Evolutionary conservation across 441 rosid species (phyloP).

Genomic region (Raphanus hybrid): DNA sequence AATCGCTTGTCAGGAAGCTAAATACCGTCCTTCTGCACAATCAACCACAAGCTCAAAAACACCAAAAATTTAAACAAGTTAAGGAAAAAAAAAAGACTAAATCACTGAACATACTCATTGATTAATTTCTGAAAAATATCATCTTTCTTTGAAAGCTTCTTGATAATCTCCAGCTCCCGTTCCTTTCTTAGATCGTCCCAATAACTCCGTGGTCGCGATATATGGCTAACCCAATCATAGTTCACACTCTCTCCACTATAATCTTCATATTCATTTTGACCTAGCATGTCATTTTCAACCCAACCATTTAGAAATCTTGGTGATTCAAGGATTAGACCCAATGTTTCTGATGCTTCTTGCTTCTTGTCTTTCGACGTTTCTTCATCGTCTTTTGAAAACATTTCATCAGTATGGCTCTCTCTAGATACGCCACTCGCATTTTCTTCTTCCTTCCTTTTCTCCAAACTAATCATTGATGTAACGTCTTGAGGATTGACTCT

Average conservation of each 20-base stretch:
- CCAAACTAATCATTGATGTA: not conserved
- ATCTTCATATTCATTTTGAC: slow-evolving; percentile 36
- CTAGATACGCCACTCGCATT: not conserved
- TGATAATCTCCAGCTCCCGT: slow-evolving; percentile 64
- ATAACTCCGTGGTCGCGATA: slow-evolving; percentile 72
- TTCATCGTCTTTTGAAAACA: not conserved
- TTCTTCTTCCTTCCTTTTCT: slow-evolving; percentile 14
- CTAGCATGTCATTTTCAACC: slow-evolving; percentile 50
- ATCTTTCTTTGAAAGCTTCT: slow-evolving; percentile 48
- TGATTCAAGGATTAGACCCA: not conserved
- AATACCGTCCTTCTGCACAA: slow-evolving; percentile 70
- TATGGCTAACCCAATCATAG: slow-evolving; percentile 63
- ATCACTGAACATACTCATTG: slow-evolving; percentile 54
- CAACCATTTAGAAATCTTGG: slow-evolving; percentile 24
- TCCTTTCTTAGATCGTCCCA: slow-evolving; percentile 71
- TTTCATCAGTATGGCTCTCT: not conserved
- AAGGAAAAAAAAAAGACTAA: not conserved
- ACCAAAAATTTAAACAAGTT: not conserved
- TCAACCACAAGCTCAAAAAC: not conserved
- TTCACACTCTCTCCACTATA: slow-evolving; percentile 31
- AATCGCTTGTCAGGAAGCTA: slow-evolving; percentile 58
- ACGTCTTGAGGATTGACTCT: slow-evolving; percentile 5
- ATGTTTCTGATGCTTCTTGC: slow-evolving; percentile 21
- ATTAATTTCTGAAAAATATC: slow-evolving; percentile 65
- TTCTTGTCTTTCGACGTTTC: slow-evolving; percentile 16